A percentile compares a stretch with the other conserved stretches of the same genome.
These are phyloP conservation scores for Hanseniaspora singularis DNA, from an alignment of 805 yeast genomes.

Conservation along the genomic window DNA sequence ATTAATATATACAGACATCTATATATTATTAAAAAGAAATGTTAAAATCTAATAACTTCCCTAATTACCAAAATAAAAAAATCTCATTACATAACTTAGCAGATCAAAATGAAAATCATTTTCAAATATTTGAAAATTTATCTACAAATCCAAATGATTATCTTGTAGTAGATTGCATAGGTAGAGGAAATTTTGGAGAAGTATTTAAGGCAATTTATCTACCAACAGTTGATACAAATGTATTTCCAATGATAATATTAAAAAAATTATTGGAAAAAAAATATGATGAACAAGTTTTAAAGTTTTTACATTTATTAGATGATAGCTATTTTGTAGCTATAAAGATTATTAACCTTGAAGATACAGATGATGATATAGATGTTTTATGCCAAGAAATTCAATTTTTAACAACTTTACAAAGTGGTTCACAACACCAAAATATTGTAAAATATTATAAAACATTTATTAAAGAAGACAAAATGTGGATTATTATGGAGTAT, in stretches of 20 bases:
- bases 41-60: too few relatives aligned
- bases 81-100: constrained; percentile 1
- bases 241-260: constrained; percentile 1
- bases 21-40: too few relatives aligned
- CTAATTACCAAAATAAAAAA: too few relatives aligned
- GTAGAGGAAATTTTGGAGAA: constrained; percentile 79
- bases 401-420: constrained; percentile 52
- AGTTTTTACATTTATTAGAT: constrained; percentile 13
- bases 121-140: constrained; percentile 4
- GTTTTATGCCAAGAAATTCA: constrained; percentile 65
- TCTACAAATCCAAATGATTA: constrained; percentile 19
- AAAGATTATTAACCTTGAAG: constrained; percentile 75
- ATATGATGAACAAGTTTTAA: constrained; percentile 1
- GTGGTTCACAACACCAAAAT: constrained; percentile 32
- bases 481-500: constrained; percentile 90
- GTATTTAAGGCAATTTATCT: constrained; percentile 48
- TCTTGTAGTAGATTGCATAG: constrained; percentile 47
- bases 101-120: constrained; percentile 1
- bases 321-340: constrained; percentile 53
- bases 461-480: constrained; percentile 42
- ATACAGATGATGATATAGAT: constrained; percentile 61
- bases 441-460: constrained; percentile 61
- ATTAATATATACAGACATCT: too few relatives aligned
- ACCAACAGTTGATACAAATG: background rate
- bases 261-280: background rate